Conservation (phyloP, 139 green algal genomes). For the Bryopsis sp. region DNA sequence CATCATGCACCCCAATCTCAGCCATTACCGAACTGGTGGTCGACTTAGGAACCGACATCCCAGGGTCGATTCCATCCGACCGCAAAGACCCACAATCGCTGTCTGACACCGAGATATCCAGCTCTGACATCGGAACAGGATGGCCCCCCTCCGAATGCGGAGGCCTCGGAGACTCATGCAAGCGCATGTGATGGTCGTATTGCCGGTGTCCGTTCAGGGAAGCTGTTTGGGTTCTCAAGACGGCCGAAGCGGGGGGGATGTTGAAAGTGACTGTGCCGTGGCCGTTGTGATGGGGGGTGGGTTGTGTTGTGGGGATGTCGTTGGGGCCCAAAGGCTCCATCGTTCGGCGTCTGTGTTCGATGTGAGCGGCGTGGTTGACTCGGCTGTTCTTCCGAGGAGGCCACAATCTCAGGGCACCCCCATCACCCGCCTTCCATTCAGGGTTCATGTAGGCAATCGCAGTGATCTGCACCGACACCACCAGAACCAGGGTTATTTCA, state of each 20-base stretch:
- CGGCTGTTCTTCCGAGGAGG: conserved; percentile 21
- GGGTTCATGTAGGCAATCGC: conserved; percentile 39
- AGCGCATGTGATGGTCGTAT: too few relatives aligned
- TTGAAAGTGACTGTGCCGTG: too few relatives aligned
- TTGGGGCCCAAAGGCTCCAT: too few relatives aligned
- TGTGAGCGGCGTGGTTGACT: conserved; percentile 11
- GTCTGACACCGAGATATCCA: conserved; percentile 21
- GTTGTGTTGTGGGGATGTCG: too few relatives aligned
- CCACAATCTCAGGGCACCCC: conserved; percentile 43
- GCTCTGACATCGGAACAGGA: conserved; percentile 12
- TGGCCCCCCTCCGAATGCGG: too few relatives aligned
- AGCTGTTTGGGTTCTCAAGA: too few relatives aligned
- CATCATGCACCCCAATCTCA: conserved; percentile 24
- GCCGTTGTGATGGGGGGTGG: too few relatives aligned
- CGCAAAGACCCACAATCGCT: conserved; percentile 30
- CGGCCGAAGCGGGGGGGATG: too few relatives aligned
- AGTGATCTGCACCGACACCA: conserved; percentile 28
- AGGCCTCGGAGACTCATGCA: too few relatives aligned
- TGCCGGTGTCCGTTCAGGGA: too few relatives aligned
- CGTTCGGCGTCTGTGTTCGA: conserved; percentile 8
- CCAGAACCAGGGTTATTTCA: background rate
- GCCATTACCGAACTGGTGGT: conserved; percentile 33
- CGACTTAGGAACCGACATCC: conserved; percentile 10
- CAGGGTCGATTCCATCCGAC: conserved; percentile 18
- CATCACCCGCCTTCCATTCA: conserved; percentile 29